These are phyloP conservation scores for Cyberlindnera americana DNA, from an alignment of 805 yeast genomes.

Conservation along the genomic window DNA sequence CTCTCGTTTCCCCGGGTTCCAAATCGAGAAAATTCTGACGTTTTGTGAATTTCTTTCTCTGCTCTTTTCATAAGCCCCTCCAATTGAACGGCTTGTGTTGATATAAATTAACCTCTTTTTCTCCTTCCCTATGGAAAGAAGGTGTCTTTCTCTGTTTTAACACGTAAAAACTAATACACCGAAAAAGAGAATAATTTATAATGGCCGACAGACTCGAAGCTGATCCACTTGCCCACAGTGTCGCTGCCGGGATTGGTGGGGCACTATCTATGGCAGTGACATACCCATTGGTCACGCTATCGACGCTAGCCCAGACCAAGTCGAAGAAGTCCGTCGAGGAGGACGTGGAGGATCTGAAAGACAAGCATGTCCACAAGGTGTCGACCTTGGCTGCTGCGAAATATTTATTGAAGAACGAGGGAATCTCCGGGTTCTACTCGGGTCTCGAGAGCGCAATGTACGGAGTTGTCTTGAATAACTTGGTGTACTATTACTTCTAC, in stretches of 20 bases:
- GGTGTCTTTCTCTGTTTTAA: no score
- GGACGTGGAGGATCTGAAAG: conserved; percentile 4
- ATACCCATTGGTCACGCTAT: conserved; percentile 82
- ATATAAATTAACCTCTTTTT: not conserved
- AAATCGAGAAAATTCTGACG: no score
- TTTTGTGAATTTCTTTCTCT: not conserved
- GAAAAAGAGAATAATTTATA: not conserved
- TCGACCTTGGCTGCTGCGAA: conserved; percentile 37
- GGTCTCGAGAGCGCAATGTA: conserved; percentile 86
- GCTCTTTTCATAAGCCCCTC: no score
- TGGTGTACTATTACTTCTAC: conserved; percentile 87
- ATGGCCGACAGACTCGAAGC: conserved; percentile 27
- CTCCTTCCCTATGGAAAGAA: not conserved
- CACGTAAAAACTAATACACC: no score
- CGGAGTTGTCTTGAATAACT: conserved; percentile 84
- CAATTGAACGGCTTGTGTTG: no score
- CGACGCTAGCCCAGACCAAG: conserved; percentile 85
- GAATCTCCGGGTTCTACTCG: conserved; percentile 67
- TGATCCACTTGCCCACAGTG: conserved; percentile 65
- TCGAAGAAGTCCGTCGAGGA: conserved; percentile 23
- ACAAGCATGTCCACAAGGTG: conserved; percentile 20
- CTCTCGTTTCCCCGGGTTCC: no score
- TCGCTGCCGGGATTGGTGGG: conserved; percentile 94
- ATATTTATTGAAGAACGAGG: conserved; percentile 52
- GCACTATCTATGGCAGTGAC: conserved; percentile 83